A percentile compares a stretch with the other conserved stretches of the same genome.
These are phyloP conservation scores for Claviceps paspali DNA, from an alignment of 2,329 filamentous ascomycete species.

Conservation along the genomic window DNA sequence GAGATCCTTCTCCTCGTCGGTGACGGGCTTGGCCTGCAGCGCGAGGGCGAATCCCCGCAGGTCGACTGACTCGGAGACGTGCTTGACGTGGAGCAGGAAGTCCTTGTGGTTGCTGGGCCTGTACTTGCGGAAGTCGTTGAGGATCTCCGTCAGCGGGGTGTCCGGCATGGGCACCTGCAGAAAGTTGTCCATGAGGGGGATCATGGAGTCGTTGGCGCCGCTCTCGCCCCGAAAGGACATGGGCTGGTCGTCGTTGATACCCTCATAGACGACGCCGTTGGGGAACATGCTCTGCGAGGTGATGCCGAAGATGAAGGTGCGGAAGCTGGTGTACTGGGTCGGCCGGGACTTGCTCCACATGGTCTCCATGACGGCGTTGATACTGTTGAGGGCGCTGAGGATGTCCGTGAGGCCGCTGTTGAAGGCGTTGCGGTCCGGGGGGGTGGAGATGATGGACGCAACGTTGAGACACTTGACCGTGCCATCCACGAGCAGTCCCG, in stretches of 20 bases:
- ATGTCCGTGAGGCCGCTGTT: constrained; percentile 49
- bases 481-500: constrained; percentile 60
- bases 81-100: constrained; percentile 60
- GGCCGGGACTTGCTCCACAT: constrained; percentile 91
- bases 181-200: constrained; percentile 79
- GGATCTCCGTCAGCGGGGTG: constrained; percentile 76
- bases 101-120: constrained; percentile 76
- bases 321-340: constrained; percentile 72
- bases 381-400: constrained; percentile 42
- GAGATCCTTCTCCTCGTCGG: constrained; percentile 21
- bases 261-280: constrained; percentile 78
- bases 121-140: constrained; percentile 79
- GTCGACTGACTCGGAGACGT: constrained; percentile 30
- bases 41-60: constrained; percentile 44
- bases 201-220: constrained; percentile 89
- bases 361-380: constrained; percentile 68
- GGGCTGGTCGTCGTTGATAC: constrained; percentile 53
- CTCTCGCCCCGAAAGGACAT: constrained; percentile 81
- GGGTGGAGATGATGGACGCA: constrained; percentile 15
- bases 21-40: constrained; percentile 9
- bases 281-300: constrained; percentile 91
- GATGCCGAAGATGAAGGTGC: constrained; percentile 95
- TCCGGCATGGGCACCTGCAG: constrained; percentile 75
- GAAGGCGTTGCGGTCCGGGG: constrained; percentile 35
- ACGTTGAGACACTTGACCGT: constrained; percentile 51